Evolutionary conservation across 192 early-diverging fungal species (phyloP), one percentile per base, ranked within the genome.

Genomic region (Coemansia umbellata): DNA sequence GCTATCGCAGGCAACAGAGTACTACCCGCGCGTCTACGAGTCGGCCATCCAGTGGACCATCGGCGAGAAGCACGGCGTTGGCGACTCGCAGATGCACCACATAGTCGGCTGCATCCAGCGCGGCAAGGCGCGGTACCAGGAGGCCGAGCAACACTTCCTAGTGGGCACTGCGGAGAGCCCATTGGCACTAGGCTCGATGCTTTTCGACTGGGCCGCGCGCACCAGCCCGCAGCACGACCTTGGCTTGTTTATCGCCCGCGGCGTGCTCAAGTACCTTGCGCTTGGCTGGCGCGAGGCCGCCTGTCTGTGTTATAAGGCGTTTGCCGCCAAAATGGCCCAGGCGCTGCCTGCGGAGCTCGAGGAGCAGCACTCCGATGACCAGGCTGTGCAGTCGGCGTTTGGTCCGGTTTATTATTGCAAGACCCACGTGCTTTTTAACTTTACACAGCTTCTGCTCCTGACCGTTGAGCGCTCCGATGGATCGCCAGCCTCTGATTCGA

Each of bases 131-230:
- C 66, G 82, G 41, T 94, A 88, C 58, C 74, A 73, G 53, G 82
- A 89, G 43, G 92, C 93, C 37, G 94, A 97, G 62, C 62, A 71
- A 49, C 94, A 97, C 68, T 87, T 92, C 36, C 47, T 92, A 33
- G 82, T 91, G 21, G 94, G 94, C 33, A 89, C 89, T 7, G 37
- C 83, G 13, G 91, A 92, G 54, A 91, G 89, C 57, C 89, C 87
- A 14, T 70, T 78, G 49, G 78, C 84, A 17, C 59, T 85, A 11
- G 94, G 86, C 1, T 62, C 79, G 28, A 85, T 94, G 79, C 81
- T 87, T 22, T 84, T 74, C 49, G 89, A 91, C 36, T 95, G 90
- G 90, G 81, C 85, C 15, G 63, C 61, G 26, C 53, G 78, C 43
- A 80, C 81, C 13, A 79, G 79, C n/a, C 66, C 65, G 17, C 22